Conservation (phyloP, 208 protist genomes). For the Wallacemonas sp. region DNA sequence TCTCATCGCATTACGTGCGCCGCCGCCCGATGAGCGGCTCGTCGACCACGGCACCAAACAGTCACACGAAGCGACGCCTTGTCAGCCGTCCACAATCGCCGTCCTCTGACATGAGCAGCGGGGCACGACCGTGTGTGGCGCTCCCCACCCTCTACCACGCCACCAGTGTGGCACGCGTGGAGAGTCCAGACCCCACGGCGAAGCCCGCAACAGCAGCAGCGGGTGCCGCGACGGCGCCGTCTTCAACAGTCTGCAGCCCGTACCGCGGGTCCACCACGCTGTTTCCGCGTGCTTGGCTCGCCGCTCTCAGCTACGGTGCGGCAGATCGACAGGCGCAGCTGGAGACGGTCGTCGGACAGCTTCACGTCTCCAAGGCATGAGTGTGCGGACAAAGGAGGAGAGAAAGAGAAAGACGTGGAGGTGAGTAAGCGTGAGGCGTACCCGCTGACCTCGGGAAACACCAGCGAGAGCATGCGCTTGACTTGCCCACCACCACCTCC, state of each 20-base stretch:
- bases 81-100: too few species aligned
- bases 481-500: too few species aligned
- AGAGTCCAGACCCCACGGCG: not conserved
- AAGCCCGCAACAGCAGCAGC: not conserved
- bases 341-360: constrained; percentile 2
- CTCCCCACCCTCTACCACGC: constrained; percentile 10
- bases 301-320: not conserved
- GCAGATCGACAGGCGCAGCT: constrained; percentile 2
- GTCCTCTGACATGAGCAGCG: too few species aligned
- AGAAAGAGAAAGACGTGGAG: too few species aligned
- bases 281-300: not conserved
- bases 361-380: not conserved
- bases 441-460: too few species aligned
- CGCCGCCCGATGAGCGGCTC: not conserved
- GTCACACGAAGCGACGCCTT: too few species aligned
- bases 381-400: too few species aligned
- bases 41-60: not conserved
- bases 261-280: not conserved
- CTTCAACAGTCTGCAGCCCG: not conserved
- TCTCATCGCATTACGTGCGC: too few species aligned
- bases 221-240: not conserved
- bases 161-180: not conserved
- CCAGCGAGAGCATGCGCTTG: too few species aligned
- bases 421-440: too few species aligned
- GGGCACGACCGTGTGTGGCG: too few species aligned